Percentiles rank a stretch among this genome's conserved stretches.
phyloP scores from a whole-genome alignment of 1,284 basidiomycete species.

The Fomitopsis schrenkii region DNA sequence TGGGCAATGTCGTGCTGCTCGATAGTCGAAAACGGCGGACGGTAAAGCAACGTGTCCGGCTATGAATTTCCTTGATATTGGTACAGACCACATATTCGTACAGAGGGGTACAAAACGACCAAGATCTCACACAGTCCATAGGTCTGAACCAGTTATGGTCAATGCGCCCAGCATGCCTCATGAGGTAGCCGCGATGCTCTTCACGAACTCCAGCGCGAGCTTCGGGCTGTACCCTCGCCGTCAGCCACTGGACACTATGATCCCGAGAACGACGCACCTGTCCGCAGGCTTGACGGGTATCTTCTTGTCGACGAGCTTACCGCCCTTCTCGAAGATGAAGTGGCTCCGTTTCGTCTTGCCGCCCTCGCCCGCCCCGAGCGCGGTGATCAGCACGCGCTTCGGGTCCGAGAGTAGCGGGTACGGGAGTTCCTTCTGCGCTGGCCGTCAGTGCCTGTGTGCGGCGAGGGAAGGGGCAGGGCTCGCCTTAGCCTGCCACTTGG shows the following conservation, averaged over 20 bases:
- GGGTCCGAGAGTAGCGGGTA: slow-evolving; percentile 89
- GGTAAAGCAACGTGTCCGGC: too few relatives aligned
- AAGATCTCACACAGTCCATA: background rate
- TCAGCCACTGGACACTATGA: background rate
- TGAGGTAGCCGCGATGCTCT: slow-evolving; percentile 12
- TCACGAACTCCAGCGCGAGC: slow-evolving; percentile 40
- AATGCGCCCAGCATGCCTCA: background rate
- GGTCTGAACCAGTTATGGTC: background rate
- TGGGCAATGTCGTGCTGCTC: too few relatives aligned
- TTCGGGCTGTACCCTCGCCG: slow-evolving; percentile 26
- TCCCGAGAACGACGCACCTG: slow-evolving; percentile 44
- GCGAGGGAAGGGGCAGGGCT: slow-evolving; percentile 10
- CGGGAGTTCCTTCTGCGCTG: slow-evolving; percentile 67
- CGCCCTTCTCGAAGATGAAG: slow-evolving; percentile 88
- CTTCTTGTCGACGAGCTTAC: slow-evolving; percentile 78
- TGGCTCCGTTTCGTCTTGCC: slow-evolving; percentile 86
- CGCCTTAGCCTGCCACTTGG: slow-evolving; percentile 83
- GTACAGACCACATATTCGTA: background rate
- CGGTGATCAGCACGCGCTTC: slow-evolving; percentile 72
- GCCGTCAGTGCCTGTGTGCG: background rate
- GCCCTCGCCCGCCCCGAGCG: slow-evolving; percentile 78
- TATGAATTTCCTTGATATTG: background rate
- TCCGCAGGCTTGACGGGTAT: slow-evolving; percentile 82
- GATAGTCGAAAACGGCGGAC: too few relatives aligned
- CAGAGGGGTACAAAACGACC: background rate